Conservation (phyloP, 768 basidiomycete genomes). For the Suillus plorans region DNA sequence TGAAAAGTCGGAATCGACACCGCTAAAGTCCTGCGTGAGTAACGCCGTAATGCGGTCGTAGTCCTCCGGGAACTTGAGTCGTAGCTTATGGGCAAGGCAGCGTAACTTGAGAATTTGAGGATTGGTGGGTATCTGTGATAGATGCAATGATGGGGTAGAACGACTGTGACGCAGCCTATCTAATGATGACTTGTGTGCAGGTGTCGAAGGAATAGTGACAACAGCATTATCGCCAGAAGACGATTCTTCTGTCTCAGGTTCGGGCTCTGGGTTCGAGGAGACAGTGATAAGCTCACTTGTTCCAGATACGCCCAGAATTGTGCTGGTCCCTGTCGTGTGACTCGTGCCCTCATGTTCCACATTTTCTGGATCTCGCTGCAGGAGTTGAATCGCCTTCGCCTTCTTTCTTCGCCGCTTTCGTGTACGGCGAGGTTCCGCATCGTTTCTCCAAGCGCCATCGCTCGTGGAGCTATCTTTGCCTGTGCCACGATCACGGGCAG, state of each 20-base stretch:
- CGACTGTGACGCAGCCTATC: slow-evolving; percentile 41
- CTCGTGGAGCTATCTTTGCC: slow-evolving; percentile 33
- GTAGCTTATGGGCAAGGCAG: slow-evolving; percentile 54
- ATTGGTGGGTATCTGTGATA: slow-evolving; percentile 42
- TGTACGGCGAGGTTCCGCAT: slow-evolving; percentile 39
- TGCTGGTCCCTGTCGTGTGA: background rate
- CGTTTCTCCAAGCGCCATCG: slow-evolving; percentile 40
- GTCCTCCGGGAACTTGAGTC: slow-evolving; percentile 57
- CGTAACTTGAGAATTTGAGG: slow-evolving; percentile 51
- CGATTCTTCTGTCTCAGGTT: slow-evolving; percentile 24
- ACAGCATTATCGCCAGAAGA: slow-evolving; percentile 25
- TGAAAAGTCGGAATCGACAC: slow-evolving; percentile 34
- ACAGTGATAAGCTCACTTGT: slow-evolving; percentile 22
- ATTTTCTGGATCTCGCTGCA: slow-evolving; percentile 21
- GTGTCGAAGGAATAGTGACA: slow-evolving; percentile 29
- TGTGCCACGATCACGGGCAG: slow-evolving; percentile 36
- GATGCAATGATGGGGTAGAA: slow-evolving; percentile 47
- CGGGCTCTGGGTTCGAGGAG: slow-evolving; percentile 19
- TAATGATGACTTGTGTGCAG: slow-evolving; percentile 19
- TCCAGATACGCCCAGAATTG: background rate
- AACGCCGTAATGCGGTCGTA: slow-evolving; percentile 30
- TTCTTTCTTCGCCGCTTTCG: slow-evolving; percentile 40
- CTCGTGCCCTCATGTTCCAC: background rate
- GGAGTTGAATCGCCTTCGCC: slow-evolving; percentile 29
- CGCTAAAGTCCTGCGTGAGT: slow-evolving; percentile 35